These are phyloP conservation scores for Amylocarpus encephaloides DNA, from an alignment of 2,329 filamentous ascomycete species.

Conservation along the genomic window DNA sequence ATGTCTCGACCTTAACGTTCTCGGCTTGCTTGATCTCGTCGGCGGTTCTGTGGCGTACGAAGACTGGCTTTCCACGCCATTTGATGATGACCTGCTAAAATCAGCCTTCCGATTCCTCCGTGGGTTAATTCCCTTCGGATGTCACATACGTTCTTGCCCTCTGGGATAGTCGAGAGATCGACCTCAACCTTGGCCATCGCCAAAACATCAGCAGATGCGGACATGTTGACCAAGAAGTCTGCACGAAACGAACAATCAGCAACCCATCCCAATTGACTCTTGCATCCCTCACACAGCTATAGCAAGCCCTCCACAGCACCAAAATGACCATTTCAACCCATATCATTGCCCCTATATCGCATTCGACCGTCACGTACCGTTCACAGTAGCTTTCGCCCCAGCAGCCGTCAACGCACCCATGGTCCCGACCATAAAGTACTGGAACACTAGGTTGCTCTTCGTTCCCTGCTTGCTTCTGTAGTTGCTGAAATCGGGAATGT, in stretches of 20 bases:
- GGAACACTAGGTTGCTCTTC: conserved; percentile 77
- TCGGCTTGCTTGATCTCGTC: conserved; percentile 94
- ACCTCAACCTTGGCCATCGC: conserved; percentile 99
- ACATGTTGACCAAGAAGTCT: conserved; percentile 99
- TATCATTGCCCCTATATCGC: not conserved
- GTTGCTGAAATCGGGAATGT: conserved; percentile 83
- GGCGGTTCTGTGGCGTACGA: conserved; percentile 95
- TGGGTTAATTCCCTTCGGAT: not conserved
- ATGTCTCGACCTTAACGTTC: conserved; percentile 70
- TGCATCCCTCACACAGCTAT: not conserved
- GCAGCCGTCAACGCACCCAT: conserved; percentile 89
- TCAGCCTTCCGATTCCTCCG: conserved; percentile 10
- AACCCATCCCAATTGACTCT: conserved; percentile 18
- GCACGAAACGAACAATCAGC: conserved; percentile 23
- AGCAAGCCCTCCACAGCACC: not conserved
- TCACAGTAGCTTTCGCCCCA: conserved; percentile 94
- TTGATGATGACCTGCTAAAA: conserved; percentile 83
- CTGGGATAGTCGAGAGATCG: conserved; percentile 83
- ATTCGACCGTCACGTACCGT: conserved; percentile 60
- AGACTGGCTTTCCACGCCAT: conserved; percentile 99
- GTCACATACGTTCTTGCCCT: conserved; percentile 92
- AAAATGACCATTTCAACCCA: not conserved
- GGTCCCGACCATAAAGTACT: conserved; percentile 97
- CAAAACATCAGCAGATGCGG: conserved; percentile 94
- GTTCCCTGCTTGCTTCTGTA: conserved; percentile 69